phyloP scores from a whole-genome alignment of 2,329 filamentous ascomycete species.

The Colletotrichum sp. region DNA sequence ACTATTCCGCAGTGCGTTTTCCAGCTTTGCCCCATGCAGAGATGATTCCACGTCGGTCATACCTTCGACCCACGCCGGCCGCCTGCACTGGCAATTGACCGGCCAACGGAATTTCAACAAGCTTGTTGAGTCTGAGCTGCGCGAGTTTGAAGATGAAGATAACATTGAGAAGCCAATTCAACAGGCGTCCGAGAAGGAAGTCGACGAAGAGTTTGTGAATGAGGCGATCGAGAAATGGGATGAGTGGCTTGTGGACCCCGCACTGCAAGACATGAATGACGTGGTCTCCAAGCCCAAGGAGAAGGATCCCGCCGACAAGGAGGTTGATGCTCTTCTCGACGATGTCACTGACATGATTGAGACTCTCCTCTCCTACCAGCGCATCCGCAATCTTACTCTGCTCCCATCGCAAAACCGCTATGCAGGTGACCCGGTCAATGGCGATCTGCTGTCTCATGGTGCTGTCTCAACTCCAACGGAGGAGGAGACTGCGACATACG shows the following conservation, averaged over 20 bases:
- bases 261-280: slow-evolving; percentile 47
- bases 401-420: slow-evolving; percentile 67
- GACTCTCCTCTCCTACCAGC: slow-evolving; percentile 78
- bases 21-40: slow-evolving; percentile 77
- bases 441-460: slow-evolving; percentile 71
- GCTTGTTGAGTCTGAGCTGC: slow-evolving; percentile 60
- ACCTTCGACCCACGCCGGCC: slow-evolving; percentile 69
- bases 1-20: slow-evolving; percentile 78
- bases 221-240: slow-evolving; percentile 65
- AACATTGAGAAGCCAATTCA: slow-evolving; percentile 34
- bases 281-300: slow-evolving; percentile 53
- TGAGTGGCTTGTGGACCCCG: slow-evolving; percentile 61
- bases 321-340: slow-evolving; percentile 54
- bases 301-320: slow-evolving; percentile 9
- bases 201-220: slow-evolving; percentile 59
- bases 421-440: slow-evolving; percentile 66
- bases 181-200: slow-evolving; percentile 27
- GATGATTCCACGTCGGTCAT: slow-evolving; percentile 76
- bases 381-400: slow-evolving; percentile 75
- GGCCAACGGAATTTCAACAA: slow-evolving; percentile 71
- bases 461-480: slow-evolving; percentile 71
- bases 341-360: slow-evolving; percentile 79
- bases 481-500: slow-evolving; percentile 67
- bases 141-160: slow-evolving; percentile 43
- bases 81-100: slow-evolving; percentile 78